Conservation (phyloP, 1,139 yeast genomes). For the Diutina scorzettiae region DNA sequence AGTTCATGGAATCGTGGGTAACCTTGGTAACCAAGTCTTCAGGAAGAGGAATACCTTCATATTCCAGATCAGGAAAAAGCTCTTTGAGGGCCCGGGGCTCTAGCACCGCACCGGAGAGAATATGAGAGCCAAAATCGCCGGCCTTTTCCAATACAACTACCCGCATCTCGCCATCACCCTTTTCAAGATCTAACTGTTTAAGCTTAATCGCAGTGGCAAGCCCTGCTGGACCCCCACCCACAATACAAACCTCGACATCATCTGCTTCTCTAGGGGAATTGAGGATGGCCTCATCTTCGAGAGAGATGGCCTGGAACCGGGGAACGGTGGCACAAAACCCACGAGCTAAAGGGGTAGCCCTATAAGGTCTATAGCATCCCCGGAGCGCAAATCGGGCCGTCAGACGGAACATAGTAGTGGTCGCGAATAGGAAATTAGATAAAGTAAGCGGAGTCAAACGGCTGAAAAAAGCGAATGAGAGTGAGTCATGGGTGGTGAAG, state of each 20-base stretch:
- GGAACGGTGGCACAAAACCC: background rate
- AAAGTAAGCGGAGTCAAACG: too few species aligned
- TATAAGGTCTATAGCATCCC: too few species aligned
- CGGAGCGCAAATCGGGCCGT: background rate
- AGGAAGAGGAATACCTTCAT: constrained; percentile 56
- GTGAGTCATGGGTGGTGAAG: too few species aligned
- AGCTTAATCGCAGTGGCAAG: constrained; percentile 83
- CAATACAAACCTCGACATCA: constrained; percentile 79
- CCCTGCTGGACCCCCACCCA: constrained; percentile 98
- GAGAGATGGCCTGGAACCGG: constrained; percentile 10
- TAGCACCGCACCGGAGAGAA: constrained; percentile 84
- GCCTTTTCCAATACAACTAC: constrained; percentile 89
- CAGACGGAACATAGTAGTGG: background rate
- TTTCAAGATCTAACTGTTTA: constrained; percentile 69
- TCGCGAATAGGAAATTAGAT: background rate
- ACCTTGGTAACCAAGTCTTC: constrained; percentile 66
- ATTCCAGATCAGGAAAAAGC: constrained; percentile 66
- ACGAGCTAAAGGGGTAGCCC: background rate
- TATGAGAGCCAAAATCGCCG: constrained; percentile 85
- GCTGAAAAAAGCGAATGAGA: too few species aligned
- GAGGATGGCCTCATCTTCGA: constrained; percentile 34
- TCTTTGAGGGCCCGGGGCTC: constrained; percentile 85
- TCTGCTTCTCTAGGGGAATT: constrained; percentile 8
- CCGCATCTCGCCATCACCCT: constrained; percentile 57
- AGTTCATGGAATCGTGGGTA: constrained; percentile 57